Conservation (phyloP, 441 rosid species). For the Erodium moschatum region DNA sequence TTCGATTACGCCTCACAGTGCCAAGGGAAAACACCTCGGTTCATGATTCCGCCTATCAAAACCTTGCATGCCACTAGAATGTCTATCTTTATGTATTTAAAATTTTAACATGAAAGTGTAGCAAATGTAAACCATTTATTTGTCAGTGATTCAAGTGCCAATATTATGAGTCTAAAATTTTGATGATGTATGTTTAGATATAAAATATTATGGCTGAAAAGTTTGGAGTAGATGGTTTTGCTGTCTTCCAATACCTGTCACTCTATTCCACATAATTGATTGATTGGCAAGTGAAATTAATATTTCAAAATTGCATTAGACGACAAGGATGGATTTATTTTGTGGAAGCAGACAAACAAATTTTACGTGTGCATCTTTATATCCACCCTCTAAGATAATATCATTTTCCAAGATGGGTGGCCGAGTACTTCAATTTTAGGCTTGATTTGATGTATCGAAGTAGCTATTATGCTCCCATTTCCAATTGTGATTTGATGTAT, state of each 20-base stretch:
- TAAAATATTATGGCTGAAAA: neutral
- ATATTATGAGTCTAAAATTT: no score
- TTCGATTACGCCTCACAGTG: no score
- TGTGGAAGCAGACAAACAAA: neutral
- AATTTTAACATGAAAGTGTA: neutral
- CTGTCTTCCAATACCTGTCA: neutral
- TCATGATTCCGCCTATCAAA: no score
- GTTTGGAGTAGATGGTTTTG: neutral
- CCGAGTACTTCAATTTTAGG: neutral
- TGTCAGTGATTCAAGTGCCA: no score
- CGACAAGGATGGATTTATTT: no score
- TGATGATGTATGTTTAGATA: no score
- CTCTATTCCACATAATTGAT: neutral
- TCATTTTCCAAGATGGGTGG: neutral
- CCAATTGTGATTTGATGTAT: neutral
- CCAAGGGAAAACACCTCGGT: no score
- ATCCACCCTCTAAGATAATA: neutral
- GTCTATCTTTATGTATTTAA: neutral
- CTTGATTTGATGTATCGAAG: neutral
- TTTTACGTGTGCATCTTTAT: neutral
- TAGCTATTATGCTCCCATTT: neutral
- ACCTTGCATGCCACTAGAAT: neutral
- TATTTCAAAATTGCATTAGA: no score
- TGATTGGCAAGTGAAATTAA: neutral
- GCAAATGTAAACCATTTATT: no score